Evolutionary conservation across 2,329 filamentous ascomycete species (phyloP).

Genomic region (Colletotrichum acutatum): DNA sequence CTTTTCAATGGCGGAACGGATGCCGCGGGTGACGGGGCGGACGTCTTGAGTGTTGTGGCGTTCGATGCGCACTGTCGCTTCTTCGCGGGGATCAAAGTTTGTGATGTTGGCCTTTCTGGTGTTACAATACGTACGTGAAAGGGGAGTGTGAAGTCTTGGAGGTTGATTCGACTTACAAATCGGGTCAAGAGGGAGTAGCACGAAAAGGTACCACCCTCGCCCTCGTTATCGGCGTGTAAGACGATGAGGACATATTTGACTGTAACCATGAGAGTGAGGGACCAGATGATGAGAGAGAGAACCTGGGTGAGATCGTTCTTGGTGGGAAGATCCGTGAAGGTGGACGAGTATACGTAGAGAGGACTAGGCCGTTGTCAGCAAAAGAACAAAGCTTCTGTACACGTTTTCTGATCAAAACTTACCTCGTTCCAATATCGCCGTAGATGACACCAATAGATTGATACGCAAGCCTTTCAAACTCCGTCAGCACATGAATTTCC

Average conservation of each 20-base stretch:
- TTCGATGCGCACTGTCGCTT: slow-evolving; percentile 67
- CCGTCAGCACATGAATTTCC: background rate
- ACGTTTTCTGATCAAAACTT: background rate
- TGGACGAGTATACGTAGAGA: slow-evolving; percentile 79
- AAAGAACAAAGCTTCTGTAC: background rate
- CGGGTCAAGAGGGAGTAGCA: slow-evolving; percentile 73
- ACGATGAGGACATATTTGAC: slow-evolving; percentile 77
- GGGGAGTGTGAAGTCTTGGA: no score
- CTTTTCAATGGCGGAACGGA: slow-evolving; percentile 69
- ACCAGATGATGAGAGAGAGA: slow-evolving; percentile 76
- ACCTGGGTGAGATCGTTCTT: slow-evolving; percentile 71
- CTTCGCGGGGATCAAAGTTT: slow-evolving; percentile 66
- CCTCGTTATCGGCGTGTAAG: slow-evolving; percentile 74
- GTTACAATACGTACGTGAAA: no score
- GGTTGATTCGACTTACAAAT: slow-evolving; percentile 53
- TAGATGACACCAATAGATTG: slow-evolving; percentile 76
- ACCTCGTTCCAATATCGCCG: slow-evolving; percentile 70
- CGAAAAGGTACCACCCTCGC: slow-evolving; percentile 77
- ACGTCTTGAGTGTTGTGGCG: slow-evolving; percentile 68
- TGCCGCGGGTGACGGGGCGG: slow-evolving; percentile 57
- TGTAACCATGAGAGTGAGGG: slow-evolving; percentile 75
- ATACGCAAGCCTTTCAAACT: slow-evolving; percentile 64
- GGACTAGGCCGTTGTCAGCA: slow-evolving; percentile 53
- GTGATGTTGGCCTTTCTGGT: slow-evolving; percentile 64
- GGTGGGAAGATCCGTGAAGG: slow-evolving; percentile 66